Evolutionary conservation across 805 yeast genomes (phyloP), one percentile per base, ranked within the genome.

Genomic region (Ascoidea asiatica): DNA sequence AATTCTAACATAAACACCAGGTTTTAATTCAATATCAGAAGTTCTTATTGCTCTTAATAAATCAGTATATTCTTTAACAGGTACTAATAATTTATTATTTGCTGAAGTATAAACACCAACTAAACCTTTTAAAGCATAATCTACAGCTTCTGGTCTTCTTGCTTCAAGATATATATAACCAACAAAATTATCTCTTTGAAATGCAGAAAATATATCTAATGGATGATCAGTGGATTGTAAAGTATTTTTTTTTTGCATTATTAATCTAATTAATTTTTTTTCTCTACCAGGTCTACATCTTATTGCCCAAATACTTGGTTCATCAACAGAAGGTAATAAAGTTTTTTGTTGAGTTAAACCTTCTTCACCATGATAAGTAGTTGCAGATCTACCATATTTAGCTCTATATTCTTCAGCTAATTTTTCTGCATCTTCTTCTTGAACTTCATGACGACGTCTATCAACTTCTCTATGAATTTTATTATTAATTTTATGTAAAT

Each of bases 141-240:
- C 85, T 38, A 90, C 95, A 19, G 95, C 96, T 48, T 92, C 87
- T 50, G 89, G 82, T 59, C 84, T 83, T 48, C 90, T 81, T 17
- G 98, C 97, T 65, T 92, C 98, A 50, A 92, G 75, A 62, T 92
- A 92, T 43, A 92, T 76, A 59, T 94, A 87, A 21, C 97, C 97
- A 35, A 79, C 73, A 62, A 89, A 90, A 39, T 85, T 79, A 56
- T 92, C 97, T 64, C 98, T 76, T 65, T 92, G 97, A 68, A 92
- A 92, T 33, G 83, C 94, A 18, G 95, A 82, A 59, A 73, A 73
- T 45, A 92, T 87, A 47, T 84, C 90, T 51, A 88, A 73, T n/a
- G 94, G 84, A 43, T 75, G 77, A 48, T 77, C 77, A 55, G 83
- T 79, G 53, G 81, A 75, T 52, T 81, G 82, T 54, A 86, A 66